Conservation (phyloP, 2,329 filamentous ascomycete genomes). For the Nectriaceae sp. region DNA sequence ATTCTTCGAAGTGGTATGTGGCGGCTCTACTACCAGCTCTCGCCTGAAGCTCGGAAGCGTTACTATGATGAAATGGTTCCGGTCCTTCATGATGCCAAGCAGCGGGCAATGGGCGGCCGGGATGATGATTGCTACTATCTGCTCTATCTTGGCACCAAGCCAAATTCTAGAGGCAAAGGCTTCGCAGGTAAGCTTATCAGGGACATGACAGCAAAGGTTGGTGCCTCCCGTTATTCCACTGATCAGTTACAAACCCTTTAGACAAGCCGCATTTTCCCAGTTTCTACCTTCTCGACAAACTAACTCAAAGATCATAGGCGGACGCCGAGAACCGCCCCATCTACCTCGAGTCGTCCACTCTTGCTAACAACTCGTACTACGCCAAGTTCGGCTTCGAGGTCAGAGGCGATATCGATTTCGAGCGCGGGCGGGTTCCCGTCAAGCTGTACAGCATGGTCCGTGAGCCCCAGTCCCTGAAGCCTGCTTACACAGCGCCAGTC, state of each 20-base stretch:
- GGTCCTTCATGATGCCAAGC: constrained; percentile 72
- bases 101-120: constrained; percentile 65
- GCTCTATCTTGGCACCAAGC: constrained; percentile 79
- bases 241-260: not conserved
- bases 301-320: no score
- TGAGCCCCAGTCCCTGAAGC: constrained; percentile 55
- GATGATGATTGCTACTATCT: constrained; percentile 77
- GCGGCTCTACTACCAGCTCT: constrained; percentile 74
- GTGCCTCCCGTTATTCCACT: constrained; percentile 25
- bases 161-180: constrained; percentile 68
- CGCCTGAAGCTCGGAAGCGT: constrained; percentile 68
- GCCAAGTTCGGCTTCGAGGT: constrained; percentile 72
- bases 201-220: constrained; percentile 64
- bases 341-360: constrained; percentile 78
- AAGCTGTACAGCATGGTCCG: constrained; percentile 80
- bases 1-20: constrained; percentile 75
- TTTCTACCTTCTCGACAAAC: no score
- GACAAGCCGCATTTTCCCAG: no score
- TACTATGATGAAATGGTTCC: constrained; percentile 80
- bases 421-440: constrained; percentile 59
- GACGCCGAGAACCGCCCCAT: constrained; percentile 68
- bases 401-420: constrained; percentile 63
- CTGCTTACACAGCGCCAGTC: constrained; percentile 22
- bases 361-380: constrained; percentile 71
- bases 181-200: constrained; percentile 72